phyloP scores from a whole-genome alignment of 805 yeast species.

The Hanseniaspora lindneri region DNA sequence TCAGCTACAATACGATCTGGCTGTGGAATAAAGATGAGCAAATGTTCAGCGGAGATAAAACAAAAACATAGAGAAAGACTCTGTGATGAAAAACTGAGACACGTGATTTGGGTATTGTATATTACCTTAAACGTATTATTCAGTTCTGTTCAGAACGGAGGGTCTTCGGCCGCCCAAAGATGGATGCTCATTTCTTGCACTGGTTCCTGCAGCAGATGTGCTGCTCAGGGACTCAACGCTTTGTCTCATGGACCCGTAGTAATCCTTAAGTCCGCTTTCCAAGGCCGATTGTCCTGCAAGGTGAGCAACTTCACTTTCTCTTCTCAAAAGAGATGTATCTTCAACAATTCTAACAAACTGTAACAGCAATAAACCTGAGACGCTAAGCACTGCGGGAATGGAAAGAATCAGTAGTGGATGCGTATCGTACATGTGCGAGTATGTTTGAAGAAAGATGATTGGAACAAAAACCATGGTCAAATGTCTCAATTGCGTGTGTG shows the following conservation, averaged over 20 bases:
- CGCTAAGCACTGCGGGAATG: conserved; percentile 21
- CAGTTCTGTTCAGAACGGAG: background rate
- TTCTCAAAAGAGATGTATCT: conserved; percentile 18
- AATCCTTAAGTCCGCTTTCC: background rate
- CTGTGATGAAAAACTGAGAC: too few relatives aligned
- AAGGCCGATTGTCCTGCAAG: background rate
- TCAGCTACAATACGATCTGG: too few relatives aligned
- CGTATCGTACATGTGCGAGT: conserved; percentile 34
- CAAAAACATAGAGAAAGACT: too few relatives aligned
- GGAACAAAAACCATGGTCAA: conserved; percentile 40
- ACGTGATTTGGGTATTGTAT: background rate
- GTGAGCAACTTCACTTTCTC: conserved; percentile 19
- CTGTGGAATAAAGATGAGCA: too few relatives aligned
- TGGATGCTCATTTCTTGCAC: background rate
- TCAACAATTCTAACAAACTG: conserved; percentile 21
- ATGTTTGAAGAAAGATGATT: conserved; percentile 36
- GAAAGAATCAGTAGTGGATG: conserved; percentile 32
- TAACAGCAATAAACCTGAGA: conserved; percentile 18
- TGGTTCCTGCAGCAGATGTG: background rate
- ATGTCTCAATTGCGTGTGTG: conserved; percentile 48
- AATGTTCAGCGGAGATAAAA: too few relatives aligned
- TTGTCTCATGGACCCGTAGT: background rate
- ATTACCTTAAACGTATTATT: background rate
- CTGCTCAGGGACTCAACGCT: background rate
- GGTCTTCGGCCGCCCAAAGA: background rate